Percentiles rank a stretch among this genome's conserved stretches.
Evolutionary conservation across 768 basidiomycete genomes (phyloP).

Genomic region (Xerocomus potaroensis): DNA sequence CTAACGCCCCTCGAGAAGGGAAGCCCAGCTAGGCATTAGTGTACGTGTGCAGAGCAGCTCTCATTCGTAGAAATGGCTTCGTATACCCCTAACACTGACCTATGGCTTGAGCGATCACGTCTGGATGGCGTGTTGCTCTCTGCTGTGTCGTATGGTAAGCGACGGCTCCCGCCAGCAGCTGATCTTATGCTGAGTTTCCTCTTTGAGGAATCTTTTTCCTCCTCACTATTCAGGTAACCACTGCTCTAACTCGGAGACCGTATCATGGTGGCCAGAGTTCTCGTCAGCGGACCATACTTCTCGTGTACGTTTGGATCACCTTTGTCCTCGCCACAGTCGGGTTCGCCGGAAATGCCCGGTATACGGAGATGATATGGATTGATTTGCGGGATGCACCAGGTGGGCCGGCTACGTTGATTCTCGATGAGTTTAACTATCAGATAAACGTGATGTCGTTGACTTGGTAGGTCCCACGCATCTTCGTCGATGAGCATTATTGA

Average conservation of each 20-base stretch:
- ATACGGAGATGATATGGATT: slow-evolving; percentile 32
- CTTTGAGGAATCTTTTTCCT: slow-evolving; percentile 20
- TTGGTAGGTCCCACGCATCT: slow-evolving; percentile 10
- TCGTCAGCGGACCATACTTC: slow-evolving; percentile 5
- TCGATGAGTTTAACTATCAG: slow-evolving; percentile 9
- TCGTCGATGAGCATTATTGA: neutral
- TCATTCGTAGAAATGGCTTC: slow-evolving; percentile 12
- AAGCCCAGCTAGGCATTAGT: no score
- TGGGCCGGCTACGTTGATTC: slow-evolving; percentile 13
- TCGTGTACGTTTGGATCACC: slow-evolving; percentile 23
- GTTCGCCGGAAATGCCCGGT: slow-evolving; percentile 22
- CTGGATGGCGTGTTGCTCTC: slow-evolving; percentile 21
- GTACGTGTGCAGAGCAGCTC: neutral
- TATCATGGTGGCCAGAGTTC: neutral
- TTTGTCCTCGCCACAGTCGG: slow-evolving; percentile 27
- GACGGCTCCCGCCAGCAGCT: neutral
- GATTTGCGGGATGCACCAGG: slow-evolving; percentile 21
- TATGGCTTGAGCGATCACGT: slow-evolving; percentile 28
- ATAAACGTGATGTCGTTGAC: slow-evolving; percentile 21
- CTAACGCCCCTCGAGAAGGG: neutral
- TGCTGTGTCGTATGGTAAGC: slow-evolving; percentile 21
- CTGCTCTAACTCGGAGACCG: slow-evolving; percentile 5
- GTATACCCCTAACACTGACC: slow-evolving; percentile 13
- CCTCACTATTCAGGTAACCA: slow-evolving; percentile 18
- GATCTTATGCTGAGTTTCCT: neutral